Evolutionary conservation across 129 eudicot species (phyloP).

Genomic region (Saposhnikovia divaricata): DNA sequence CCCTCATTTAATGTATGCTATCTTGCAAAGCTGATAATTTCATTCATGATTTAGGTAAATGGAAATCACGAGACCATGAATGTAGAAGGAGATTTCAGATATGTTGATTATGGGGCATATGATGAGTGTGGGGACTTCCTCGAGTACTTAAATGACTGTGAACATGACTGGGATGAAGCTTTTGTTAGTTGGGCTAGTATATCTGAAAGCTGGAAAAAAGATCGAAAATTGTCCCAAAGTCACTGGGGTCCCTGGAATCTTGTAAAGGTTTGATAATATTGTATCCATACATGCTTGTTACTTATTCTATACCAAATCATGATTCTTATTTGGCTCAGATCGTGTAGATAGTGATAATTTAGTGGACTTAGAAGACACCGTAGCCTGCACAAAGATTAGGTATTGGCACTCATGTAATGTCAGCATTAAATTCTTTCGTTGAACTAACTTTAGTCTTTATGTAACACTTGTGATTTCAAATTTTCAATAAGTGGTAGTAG

Average conservation of each 20-base stretch:
- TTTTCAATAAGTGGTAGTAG: neutral
- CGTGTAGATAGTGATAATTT: neutral
- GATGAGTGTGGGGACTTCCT: slow-evolving; percentile 89
- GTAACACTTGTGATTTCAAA: neutral
- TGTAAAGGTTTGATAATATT: slow-evolving; percentile 60
- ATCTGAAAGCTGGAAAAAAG: slow-evolving; percentile 60
- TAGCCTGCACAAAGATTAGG: neutral
- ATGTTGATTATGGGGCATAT: slow-evolving; percentile 78
- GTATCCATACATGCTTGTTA: neutral
- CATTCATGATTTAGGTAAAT: slow-evolving; percentile 49
- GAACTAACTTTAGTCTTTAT: neutral
- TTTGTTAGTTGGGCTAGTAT: slow-evolving; percentile 63
- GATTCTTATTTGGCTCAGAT: neutral
- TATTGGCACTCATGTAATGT: neutral
- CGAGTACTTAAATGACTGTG: slow-evolving; percentile 63
- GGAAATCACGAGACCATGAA: slow-evolving; percentile 97
- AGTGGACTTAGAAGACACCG: neutral
- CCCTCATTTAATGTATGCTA: neutral
- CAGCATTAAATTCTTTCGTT: neutral
- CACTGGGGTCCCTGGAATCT: slow-evolving; percentile 82
- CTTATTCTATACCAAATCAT: neutral
- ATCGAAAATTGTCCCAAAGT: slow-evolving; percentile 38
- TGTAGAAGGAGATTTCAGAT: slow-evolving; percentile 92
- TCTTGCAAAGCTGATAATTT: neutral
- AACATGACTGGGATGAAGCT: slow-evolving; percentile 84